Evolutionary conservation across 169 alveolate genomes (phyloP).

Genomic region (Theileria parva): DNA sequence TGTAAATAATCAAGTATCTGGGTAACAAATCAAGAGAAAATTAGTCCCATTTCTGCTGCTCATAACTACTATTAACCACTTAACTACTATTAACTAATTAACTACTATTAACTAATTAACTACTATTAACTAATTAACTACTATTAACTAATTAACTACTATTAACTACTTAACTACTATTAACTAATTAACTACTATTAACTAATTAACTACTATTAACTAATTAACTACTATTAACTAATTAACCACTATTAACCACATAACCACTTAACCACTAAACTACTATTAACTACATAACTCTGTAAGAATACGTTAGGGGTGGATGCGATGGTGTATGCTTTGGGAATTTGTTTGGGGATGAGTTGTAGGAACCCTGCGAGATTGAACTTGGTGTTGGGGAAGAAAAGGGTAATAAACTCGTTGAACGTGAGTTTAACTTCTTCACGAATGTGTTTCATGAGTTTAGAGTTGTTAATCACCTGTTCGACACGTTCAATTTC

Average conservation of each 20-base stretch:
- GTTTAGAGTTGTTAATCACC: slow-evolving; percentile 44
- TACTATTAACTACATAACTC: no score
- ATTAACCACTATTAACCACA: no score
- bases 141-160: no score
- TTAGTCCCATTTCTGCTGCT: no score
- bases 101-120: neutral
- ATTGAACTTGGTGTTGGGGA: slow-evolving; percentile 69
- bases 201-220: neutral
- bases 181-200: neutral
- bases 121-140: neutral
- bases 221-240: no score
- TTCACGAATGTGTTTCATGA: slow-evolving; percentile 59
- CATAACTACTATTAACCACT: no score
- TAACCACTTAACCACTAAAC: no score
- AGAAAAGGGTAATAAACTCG: slow-evolving; percentile 76
- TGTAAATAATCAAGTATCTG: no score
- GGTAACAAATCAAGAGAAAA: no score
- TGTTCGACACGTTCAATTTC: slow-evolving; percentile 60
- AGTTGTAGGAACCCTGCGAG: slow-evolving; percentile 78
- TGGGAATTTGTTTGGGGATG: slow-evolving; percentile 72
- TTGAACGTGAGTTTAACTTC: slow-evolving; percentile 64
- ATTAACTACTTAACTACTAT: neutral
- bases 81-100: neutral
- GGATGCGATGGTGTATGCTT: slow-evolving; percentile 81
- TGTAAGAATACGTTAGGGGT: slow-evolving; percentile 59